Conservation (phyloP, 305 asterid genomes). For the Solanum chacoense region DNA sequence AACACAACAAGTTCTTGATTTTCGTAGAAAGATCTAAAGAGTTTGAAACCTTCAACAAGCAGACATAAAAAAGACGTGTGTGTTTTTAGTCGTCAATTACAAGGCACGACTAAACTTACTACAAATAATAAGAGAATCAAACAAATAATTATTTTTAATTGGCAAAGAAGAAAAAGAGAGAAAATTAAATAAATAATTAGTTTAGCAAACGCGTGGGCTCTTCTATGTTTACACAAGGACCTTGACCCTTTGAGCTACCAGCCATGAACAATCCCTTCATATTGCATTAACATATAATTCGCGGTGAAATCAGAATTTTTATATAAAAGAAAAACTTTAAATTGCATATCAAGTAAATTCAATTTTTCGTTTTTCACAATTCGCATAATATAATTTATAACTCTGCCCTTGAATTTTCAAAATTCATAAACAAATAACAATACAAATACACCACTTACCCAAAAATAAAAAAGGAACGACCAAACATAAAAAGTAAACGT, state of each 20-base stretch:
- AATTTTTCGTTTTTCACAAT: fast-evolving
- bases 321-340: background rate
- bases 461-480: background rate
- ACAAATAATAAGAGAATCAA: background rate
- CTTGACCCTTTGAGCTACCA: background rate
- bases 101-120: background rate
- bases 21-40: background rate
- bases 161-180: background rate
- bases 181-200: background rate
- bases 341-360: background rate
- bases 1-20: background rate
- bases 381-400: background rate
- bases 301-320: background rate
- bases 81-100: background rate
- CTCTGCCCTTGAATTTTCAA: background rate
- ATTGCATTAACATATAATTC: background rate
- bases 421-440: background rate
- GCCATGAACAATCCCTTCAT: background rate
- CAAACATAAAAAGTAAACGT: background rate
- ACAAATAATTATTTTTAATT: background rate
- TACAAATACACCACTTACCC: background rate
- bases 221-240: background rate
- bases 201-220: background rate
- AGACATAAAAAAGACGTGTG: background rate
- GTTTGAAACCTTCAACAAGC: conserved; percentile 3